phyloP scores from a whole-genome alignment of 345 rosid genomes.

The Euphorbia peplus region DNA sequence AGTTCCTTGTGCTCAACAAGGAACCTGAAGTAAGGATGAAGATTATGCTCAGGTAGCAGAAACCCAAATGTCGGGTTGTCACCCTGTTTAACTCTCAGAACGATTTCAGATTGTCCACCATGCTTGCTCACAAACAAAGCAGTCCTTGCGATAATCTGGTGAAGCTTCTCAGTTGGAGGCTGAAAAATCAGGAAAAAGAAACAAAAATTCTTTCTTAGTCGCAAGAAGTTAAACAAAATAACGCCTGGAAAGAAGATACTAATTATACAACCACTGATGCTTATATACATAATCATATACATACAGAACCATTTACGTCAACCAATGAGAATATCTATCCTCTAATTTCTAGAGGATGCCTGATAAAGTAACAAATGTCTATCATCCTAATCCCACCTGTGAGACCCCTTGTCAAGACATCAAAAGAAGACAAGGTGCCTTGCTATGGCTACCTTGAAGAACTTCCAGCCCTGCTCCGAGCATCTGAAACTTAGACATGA shows the following conservation, averaged over 20 bases:
- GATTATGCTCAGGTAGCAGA: conserved; percentile 82
- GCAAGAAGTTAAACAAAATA: conserved; percentile 12
- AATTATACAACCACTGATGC: conserved; percentile 29
- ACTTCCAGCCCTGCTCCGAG: conserved; percentile 82
- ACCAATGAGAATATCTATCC: conserved; percentile 55
- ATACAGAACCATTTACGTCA: conserved; percentile 55
- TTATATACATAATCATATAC: conserved; percentile 40
- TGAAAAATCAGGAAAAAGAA: conserved; percentile 37
- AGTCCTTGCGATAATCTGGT: conserved; percentile 89
- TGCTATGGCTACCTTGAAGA: conserved; percentile 65
- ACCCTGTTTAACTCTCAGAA: conserved; percentile 96
- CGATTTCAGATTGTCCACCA: conserved; percentile 93
- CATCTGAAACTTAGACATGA: conserved; percentile 99
- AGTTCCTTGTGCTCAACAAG: conserved; percentile 86
- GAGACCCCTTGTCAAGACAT: conserved; percentile 88
- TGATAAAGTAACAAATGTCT: conserved; percentile 48
- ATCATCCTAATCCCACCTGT: conserved; percentile 98
- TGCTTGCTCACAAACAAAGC: conserved; percentile 75
- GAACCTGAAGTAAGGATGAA: conserved; percentile 75
- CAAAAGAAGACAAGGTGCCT: conserved; percentile 91
- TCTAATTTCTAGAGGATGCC: conserved; percentile 51
- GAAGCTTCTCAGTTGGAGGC: conserved; percentile 90
- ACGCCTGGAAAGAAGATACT: conserved; percentile 21
- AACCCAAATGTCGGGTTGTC: conserved; percentile 93
- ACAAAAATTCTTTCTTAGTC: conserved; percentile 19